Evolutionary conservation across 129 eudicot species (phyloP).

Genomic region (Kitagawia praeruptora): DNA sequence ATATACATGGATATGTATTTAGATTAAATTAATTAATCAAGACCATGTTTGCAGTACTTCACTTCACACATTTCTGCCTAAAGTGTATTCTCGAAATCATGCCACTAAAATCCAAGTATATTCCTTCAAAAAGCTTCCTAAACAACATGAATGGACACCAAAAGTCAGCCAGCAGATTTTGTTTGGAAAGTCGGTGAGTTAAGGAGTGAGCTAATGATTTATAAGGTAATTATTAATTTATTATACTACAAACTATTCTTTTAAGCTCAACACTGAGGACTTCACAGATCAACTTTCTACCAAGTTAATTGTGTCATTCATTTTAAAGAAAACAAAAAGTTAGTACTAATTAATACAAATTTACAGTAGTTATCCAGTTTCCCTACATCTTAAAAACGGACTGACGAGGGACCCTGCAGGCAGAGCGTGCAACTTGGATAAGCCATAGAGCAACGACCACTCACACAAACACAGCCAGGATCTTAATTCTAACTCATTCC

Average conservation of each 20-base stretch:
- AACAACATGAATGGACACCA: background rate
- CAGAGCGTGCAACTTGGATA: background rate
- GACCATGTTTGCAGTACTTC: background rate
- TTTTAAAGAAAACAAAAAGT: background rate
- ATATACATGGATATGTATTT: background rate
- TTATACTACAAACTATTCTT: too few relatives aligned
- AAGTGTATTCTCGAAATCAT: background rate
- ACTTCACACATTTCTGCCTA: background rate
- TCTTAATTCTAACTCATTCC: background rate
- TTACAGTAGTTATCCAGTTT: background rate
- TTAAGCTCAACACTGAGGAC: too few relatives aligned
- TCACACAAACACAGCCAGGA: background rate
- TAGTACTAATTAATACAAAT: background rate
- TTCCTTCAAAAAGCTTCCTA: background rate
- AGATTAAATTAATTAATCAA: too few relatives aligned
- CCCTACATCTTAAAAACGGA: background rate
- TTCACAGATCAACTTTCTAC: too few relatives aligned
- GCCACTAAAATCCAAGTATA: background rate
- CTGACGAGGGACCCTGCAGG: background rate
- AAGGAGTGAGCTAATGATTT: background rate
- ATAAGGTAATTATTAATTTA: background rate
- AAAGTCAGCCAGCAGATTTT: background rate
- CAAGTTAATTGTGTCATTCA: too few relatives aligned
- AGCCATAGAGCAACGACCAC: background rate
- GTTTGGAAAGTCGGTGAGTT: background rate